phyloP scores from a whole-genome alignment of 129 eudicot genomes.

The Smallanthus sonchifolius region DNA sequence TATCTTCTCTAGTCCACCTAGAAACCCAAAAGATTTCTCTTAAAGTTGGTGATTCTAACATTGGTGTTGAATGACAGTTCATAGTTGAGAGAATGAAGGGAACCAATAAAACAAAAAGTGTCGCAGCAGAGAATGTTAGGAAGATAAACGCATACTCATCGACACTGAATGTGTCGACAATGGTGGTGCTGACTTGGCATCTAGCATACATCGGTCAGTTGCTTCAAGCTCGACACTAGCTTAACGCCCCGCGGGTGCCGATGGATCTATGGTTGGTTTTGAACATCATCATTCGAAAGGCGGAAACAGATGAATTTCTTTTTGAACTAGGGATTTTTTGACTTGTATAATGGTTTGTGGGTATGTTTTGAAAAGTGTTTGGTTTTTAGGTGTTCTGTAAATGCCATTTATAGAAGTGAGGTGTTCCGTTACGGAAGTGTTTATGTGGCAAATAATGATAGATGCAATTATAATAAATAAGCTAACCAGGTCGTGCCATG shows the following conservation, averaged over 20 bases:
- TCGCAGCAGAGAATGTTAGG: slow-evolving; percentile 30
- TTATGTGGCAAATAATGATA: too few species aligned
- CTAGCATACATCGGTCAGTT: slow-evolving; percentile 48
- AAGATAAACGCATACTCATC: slow-evolving; percentile 52
- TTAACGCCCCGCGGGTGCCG: not conserved
- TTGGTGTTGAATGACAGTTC: not conserved
- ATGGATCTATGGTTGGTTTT: not conserved
- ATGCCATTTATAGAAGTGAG: too few species aligned
- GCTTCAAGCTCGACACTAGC: slow-evolving; percentile 19
- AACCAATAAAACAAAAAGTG: not conserved
- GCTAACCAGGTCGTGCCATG: too few species aligned
- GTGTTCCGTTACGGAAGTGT: too few species aligned
- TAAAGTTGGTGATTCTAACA: not conserved
- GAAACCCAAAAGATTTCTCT: too few species aligned
- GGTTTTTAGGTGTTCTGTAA: too few species aligned
- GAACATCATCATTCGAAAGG: not conserved
- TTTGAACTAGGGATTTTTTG: too few species aligned
- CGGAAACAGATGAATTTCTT: slow-evolving; percentile 5
- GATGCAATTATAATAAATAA: too few species aligned
- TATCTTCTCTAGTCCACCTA: too few species aligned
- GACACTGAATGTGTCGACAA: slow-evolving; percentile 38
- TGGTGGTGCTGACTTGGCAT: slow-evolving; percentile 68
- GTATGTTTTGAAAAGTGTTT: too few species aligned
- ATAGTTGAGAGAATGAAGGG: slow-evolving; percentile 13
- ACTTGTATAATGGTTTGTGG: too few species aligned